phyloP scores from a whole-genome alignment of 148 eudicot species.

The Vaccinium corymbosum region DNA sequence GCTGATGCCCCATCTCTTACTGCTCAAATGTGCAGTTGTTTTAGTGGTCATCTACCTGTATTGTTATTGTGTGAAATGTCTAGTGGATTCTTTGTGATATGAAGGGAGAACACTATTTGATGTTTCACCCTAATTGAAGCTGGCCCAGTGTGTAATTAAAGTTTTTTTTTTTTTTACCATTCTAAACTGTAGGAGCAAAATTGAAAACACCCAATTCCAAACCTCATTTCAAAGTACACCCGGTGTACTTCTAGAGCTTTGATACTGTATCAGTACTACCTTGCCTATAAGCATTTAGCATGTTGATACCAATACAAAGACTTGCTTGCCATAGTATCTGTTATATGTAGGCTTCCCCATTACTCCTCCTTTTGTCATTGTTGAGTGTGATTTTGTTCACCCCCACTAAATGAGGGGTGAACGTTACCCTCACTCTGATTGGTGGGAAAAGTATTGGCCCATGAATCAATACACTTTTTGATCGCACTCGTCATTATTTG shows the following conservation, averaged over 20 bases:
- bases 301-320: background rate
- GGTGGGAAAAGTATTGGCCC: too few species aligned
- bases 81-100: background rate
- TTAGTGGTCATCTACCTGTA: background rate
- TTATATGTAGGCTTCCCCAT: background rate
- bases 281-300: background rate
- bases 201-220: background rate
- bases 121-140: background rate
- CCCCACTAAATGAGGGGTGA: too few species aligned
- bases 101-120: background rate
- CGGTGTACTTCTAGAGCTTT: background rate
- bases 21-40: background rate
- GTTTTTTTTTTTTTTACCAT: background rate
- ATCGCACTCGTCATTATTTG: background rate
- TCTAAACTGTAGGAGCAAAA: background rate
- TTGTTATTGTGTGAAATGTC: background rate
- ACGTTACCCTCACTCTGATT: too few species aligned
- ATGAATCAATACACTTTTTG: too few species aligned
- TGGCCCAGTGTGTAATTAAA: background rate
- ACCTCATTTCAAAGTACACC: background rate
- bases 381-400: too few species aligned
- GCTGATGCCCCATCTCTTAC: background rate
- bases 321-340: background rate
- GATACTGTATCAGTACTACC: background rate
- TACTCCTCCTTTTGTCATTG: background rate